A percentile compares a stretch with the other conserved stretches of the same genome.
Evolutionary conservation across 2,329 filamentous ascomycete species (phyloP).

Genomic region (Trichoderma simmonsii): DNA sequence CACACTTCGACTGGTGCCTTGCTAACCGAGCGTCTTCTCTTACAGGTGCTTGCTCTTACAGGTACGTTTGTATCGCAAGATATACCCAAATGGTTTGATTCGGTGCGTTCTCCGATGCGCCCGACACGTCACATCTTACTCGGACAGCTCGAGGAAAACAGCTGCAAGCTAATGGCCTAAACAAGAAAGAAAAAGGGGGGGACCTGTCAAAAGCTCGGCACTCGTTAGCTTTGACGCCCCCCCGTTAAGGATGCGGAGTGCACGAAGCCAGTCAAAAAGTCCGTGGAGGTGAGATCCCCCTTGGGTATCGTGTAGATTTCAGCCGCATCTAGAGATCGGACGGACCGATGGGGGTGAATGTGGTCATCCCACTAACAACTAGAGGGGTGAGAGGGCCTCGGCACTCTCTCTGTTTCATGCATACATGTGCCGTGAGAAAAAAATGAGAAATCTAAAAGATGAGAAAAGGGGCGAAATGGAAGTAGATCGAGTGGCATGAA

Average conservation of each 20-base stretch:
- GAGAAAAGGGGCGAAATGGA: background rate
- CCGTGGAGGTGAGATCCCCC: background rate
- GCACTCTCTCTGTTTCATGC: background rate
- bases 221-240: background rate
- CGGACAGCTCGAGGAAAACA: background rate
- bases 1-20: background rate
- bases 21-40: background rate
- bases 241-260: background rate
- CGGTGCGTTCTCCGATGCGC: background rate
- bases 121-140: constrained; percentile 1
- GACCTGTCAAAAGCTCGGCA: background rate
- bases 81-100: background rate
- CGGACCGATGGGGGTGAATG: background rate
- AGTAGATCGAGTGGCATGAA: background rate
- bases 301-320: constrained; percentile 1
- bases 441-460: background rate
- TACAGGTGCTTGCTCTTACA: background rate
- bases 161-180: background rate
- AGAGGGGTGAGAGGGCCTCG: background rate
- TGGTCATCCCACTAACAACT: background rate
- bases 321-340: constrained; percentile 7
- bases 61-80: background rate
- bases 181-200: background rate
- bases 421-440: background rate
- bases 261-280: background rate